Base-by-base conservation (phyloP, 805 yeast genomes). In the Jamesozyma hellenica region DNA sequence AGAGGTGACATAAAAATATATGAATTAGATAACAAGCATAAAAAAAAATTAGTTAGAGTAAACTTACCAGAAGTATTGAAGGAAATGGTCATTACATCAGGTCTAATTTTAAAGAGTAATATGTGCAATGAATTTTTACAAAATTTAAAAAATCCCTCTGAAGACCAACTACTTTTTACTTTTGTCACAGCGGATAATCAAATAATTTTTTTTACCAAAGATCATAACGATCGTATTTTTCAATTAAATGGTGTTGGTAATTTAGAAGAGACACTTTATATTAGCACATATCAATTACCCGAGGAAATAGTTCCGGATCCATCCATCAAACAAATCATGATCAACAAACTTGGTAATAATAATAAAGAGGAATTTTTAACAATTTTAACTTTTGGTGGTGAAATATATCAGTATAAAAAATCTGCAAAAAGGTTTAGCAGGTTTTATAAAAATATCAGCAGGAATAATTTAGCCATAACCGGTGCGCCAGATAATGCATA, bases 401-500 rank as follows among this genome's bases (percentile, higher is more conserved):
- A 85, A 55, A 64, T 86, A 2, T 64, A 75, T 28, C 63, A 82
- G 37, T 87, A 86, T 56, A 77, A 75, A 48, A 63, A 78, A 28
- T 75, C 57, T 7, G 36, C 40, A 14, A 35, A 32, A 30, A 48
- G 51, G 35, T 41, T 37, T 36, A 53, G 55, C 36, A 46, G 55
- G 32, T 56, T 49, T 32, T 48, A 40, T 36, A 50, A 51, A 31
- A 48, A 48, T 39, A 32, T 46, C 3, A 17, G 38, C 2, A 14
- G 69, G 58, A 52, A 51, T 32, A 62, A 69, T 48, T 46, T 67
- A 16, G 58, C 68, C 4, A 68, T 80, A 10, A 76, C 85, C 1
- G 94, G 94, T 40, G 92, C 90, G 0, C 90, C 92, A 1, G 81
- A 76, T 40, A 82, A 82, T 56, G 82, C 88, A 1, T 80, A 77